A percentile compares a stretch with the other conserved stretches of the same genome.
These are phyloP conservation scores for Blastobotrys arbuscula DNA, from an alignment of 1,139 yeast species.

Conservation along the genomic window DNA sequence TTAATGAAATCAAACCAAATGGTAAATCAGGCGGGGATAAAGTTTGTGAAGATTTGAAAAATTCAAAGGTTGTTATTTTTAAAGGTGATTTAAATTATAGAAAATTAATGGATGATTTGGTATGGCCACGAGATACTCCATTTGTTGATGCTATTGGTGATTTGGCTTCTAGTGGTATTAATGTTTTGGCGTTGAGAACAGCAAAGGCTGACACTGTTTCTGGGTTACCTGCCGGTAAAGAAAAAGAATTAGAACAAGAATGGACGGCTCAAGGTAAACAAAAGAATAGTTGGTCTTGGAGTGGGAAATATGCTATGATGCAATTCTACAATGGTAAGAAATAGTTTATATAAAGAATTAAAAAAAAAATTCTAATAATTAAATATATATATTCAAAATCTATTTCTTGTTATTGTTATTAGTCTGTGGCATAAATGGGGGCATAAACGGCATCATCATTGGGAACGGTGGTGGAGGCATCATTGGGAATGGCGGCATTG, in stretches of 20 bases:
- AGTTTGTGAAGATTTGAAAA: constrained; percentile 47
- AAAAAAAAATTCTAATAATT: background rate
- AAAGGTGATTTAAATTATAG: constrained; percentile 97
- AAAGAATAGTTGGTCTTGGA: constrained; percentile 76
- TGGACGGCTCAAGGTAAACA: constrained; percentile 52
- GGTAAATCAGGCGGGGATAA: constrained; percentile 53
- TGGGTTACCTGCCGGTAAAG: constrained; percentile 65
- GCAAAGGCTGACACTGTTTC: constrained; percentile 97
- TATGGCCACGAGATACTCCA: constrained; percentile 79
- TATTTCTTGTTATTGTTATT: background rate
- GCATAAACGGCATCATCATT: constrained; percentile 21
- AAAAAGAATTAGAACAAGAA: constrained; percentile 55
- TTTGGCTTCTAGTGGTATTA: constrained; percentile 54
- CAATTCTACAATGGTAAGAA: constrained; percentile 43
- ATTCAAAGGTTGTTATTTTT: constrained; percentile 69
- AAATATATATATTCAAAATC: background rate
- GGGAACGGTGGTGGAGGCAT: constrained; percentile 16
- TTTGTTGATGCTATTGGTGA: constrained; percentile 66
- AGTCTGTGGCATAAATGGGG: constrained; percentile 17
- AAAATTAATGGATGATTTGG: constrained; percentile 83
- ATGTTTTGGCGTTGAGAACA: constrained; percentile 73
- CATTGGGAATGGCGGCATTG: constrained; percentile 17
- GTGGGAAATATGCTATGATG: constrained; percentile 93
- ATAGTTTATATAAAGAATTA: background rate
- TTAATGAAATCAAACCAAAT: constrained; percentile 58